Evolutionary conservation across 768 basidiomycete species (phyloP).

Genomic region (Rhodotorula graminis): DNA sequence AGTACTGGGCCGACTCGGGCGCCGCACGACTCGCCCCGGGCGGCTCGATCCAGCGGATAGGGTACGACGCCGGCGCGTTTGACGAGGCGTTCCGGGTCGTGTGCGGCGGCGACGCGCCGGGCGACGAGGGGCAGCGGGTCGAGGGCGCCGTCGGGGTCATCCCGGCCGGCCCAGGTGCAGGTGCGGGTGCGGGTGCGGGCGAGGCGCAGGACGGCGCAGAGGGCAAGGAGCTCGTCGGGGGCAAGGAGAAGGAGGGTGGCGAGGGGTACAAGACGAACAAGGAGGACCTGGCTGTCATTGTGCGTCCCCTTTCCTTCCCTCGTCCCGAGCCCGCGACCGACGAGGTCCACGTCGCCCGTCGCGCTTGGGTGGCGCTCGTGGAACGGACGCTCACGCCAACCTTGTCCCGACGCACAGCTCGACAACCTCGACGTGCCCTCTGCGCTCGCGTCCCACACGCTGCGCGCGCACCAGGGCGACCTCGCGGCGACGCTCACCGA

Average conservation of each 20-base stretch:
- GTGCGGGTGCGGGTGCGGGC: no score
- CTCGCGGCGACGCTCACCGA: slow-evolving; percentile 12
- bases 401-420: background rate
- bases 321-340: no score
- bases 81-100: slow-evolving; percentile 22
- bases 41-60: slow-evolving; percentile 30
- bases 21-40: slow-evolving; percentile 17
- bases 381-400: no score
- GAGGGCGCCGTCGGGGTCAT: background rate
- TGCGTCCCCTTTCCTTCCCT: background rate
- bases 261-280: slow-evolving; percentile 22
- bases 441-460: slow-evolving; percentile 2
- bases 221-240: background rate
- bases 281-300: slow-evolving; percentile 14
- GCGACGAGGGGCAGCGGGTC: background rate
- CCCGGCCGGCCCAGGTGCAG: no score
- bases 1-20: slow-evolving; percentile 30
- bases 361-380: no score
- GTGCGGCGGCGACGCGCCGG: slow-evolving; percentile 4
- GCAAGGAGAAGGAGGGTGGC: background rate
- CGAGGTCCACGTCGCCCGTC: background rate
- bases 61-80: slow-evolving; percentile 24
- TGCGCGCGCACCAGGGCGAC: slow-evolving; percentile 20
- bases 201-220: background rate
- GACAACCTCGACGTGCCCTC: slow-evolving; percentile 6